These are phyloP conservation scores for Pseudogymnoascus sp. DNA, from an alignment of 2,329 filamentous ascomycete species.

Conservation along the genomic window DNA sequence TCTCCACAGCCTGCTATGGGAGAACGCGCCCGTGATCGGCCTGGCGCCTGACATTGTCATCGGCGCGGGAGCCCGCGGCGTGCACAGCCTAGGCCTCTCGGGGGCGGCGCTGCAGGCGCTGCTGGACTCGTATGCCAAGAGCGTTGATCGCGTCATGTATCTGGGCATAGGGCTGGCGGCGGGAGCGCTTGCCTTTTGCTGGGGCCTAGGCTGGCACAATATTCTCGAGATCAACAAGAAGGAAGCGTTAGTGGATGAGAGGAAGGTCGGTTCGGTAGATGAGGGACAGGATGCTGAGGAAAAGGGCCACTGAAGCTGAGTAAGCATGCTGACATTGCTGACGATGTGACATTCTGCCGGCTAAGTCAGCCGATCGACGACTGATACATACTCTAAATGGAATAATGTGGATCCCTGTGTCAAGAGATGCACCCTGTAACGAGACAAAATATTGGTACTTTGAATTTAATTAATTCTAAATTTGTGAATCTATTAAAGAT, in stretches of 20 bases:
- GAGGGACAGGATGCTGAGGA: background rate
- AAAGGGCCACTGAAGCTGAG: no score
- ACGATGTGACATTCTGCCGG: no score
- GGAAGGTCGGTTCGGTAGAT: background rate
- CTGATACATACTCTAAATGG: no score
- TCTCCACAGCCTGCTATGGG: constrained; percentile 20
- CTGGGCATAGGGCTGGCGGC: constrained; percentile 28
- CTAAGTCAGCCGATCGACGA: no score
- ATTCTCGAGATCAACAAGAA: constrained; percentile 29
- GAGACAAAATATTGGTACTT: no score
- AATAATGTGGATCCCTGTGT: no score
- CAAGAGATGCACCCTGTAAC: no score
- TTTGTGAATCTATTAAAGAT: no score
- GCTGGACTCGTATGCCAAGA: constrained; percentile 32
- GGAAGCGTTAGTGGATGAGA: background rate
- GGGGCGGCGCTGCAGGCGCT: constrained; percentile 27
- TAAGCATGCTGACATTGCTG: no score
- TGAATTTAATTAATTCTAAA: no score
- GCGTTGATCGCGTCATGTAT: constrained; percentile 32
- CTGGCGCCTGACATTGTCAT: constrained; percentile 29
- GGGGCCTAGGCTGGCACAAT: constrained; percentile 37
- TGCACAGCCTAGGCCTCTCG: constrained; percentile 19
- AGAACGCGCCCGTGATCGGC: constrained; percentile 25
- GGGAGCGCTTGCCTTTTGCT: constrained; percentile 28
- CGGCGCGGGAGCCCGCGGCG: constrained; percentile 30